A percentile compares a stretch with the other conserved stretches of the same genome.
phyloP scores from a whole-genome alignment of 768 basidiomycete species.

The Sporobolomyces roseus region DNA sequence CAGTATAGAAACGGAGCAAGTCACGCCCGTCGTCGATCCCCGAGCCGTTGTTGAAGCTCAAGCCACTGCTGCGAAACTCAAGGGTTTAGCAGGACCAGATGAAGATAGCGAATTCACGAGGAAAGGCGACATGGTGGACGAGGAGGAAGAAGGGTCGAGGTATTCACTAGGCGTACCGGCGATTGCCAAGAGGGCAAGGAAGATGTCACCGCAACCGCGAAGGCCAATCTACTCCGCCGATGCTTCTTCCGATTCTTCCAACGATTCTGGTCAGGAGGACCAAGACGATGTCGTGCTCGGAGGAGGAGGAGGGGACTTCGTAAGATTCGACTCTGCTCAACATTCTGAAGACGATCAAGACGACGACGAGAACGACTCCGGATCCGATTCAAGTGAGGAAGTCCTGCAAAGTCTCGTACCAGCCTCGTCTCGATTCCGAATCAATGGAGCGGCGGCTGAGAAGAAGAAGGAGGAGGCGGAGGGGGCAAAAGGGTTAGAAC shows the following conservation, averaged over 20 bases:
- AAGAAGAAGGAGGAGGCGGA: neutral
- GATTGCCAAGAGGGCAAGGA: neutral
- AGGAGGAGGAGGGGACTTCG: slow-evolving; percentile 31
- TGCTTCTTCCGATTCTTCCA: slow-evolving; percentile 12
- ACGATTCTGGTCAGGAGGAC: neutral
- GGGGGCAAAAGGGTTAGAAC: neutral
- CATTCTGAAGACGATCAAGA: slow-evolving; percentile 1
- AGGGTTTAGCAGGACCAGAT: neutral
- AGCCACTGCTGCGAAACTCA: slow-evolving; percentile 8
- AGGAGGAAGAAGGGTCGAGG: slow-evolving; percentile 33
- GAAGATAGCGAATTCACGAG: slow-evolving; percentile 6
- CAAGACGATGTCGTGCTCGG: slow-evolving; percentile 29
- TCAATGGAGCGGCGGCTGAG: neutral
- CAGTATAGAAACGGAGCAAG: neutral
- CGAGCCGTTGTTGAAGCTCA: slow-evolving; percentile 11
- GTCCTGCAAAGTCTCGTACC: slow-evolving; percentile 19
- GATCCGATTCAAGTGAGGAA: neutral
- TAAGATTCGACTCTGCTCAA: neutral
- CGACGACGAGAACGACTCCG: neutral
- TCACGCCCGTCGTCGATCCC: neutral
- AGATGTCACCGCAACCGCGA: slow-evolving; percentile 1
- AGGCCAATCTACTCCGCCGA: neutral
- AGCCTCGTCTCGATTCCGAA: neutral
- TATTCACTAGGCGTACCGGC: slow-evolving; percentile 31
- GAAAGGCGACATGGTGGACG: neutral